Evolutionary conservation across 208 protist genomes (phyloP).

Genomic region (Trypanosoma lewisi): DNA sequence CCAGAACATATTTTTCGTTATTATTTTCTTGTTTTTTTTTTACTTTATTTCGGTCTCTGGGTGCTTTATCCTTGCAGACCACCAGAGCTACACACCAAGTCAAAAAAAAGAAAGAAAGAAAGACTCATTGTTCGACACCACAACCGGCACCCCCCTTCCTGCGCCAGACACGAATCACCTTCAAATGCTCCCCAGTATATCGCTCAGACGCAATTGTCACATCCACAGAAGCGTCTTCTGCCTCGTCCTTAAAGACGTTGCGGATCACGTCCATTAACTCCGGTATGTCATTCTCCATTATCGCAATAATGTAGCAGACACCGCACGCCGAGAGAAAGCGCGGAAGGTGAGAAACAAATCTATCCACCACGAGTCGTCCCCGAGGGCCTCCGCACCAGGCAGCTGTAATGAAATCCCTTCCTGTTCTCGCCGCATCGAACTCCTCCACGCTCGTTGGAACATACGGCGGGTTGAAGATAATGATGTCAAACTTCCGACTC

Average conservation of each 20-base stretch:
- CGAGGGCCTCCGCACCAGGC: slow-evolving; percentile 86
- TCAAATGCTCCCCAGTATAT: slow-evolving; percentile 85
- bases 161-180: slow-evolving; percentile 49
- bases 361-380: slow-evolving; percentile 81
- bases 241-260: slow-evolving; percentile 9
- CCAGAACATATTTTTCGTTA: slow-evolving; percentile 11
- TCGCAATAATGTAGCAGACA: slow-evolving; percentile 72
- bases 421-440: slow-evolving; percentile 46
- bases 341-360: slow-evolving; percentile 68
- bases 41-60: no score
- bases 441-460: slow-evolving; percentile 83
- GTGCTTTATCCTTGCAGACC: no score
- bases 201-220: slow-evolving; percentile 47
- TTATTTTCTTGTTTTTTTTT: no score
- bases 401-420: slow-evolving; percentile 65
- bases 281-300: slow-evolving; percentile 73
- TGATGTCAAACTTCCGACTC: slow-evolving; percentile 46
- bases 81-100: no score
- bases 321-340: slow-evolving; percentile 36
- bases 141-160: slow-evolving; percentile 1
- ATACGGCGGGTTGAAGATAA: slow-evolving; percentile 90
- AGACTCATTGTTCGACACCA: not conserved
- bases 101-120: slow-evolving; percentile 20
- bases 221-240: slow-evolving; percentile 19
- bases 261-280: slow-evolving; percentile 60